Evolutionary conservation across 83 land plant species (phyloP), one percentile per base, ranked within the genome.

Genomic region (Diphasiastrum complanatum): DNA sequence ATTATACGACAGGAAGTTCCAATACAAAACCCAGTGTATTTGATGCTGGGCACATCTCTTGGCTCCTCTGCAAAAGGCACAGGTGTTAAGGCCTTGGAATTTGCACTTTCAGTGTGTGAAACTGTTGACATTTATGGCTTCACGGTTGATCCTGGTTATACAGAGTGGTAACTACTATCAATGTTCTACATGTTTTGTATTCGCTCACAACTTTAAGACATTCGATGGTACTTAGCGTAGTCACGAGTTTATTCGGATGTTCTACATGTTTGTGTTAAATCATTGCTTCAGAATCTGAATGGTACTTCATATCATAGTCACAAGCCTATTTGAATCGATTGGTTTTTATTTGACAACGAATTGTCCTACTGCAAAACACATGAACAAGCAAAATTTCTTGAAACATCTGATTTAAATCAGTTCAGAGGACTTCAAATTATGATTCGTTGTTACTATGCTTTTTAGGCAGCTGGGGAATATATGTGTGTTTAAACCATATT

Each of bases 21-120:
- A 45, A 91, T 91, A 30, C 64, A 51, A n/a, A 92, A 87, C 71
- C 95, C 96, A 34, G 91, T 92, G 2, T 85, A 88, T 75, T 80
- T 92, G 33, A 85, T 87, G 95, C 55, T 88, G 26, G 97, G 97
- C 25, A 70, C 83, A 40, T 79, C 88, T 36, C 79, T 92, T 68
- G 91, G 97, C 32, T 73, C 86, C 32, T 82, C 95, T 8, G 97
- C 97, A 24, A 92, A 92, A 76, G 97, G 97, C 58, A 92, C 97
- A 18, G 97, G 97, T 8, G 75, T 92, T 27, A 87, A 88, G 61
- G 90, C 97, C 38, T 82, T 92, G 50, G 97, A 92, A 33, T 83
- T 92, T 69, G 95, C 97, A 53, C 81, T 92, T 22, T 92, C 97
- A 34, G 64, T 88, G n/a, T 92, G 97, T 71, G 96, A 92, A 24